Evolutionary conservation across 1,284 basidiomycete species (phyloP).

Genomic region (Anthracocystis panici-leucophaei): DNA sequence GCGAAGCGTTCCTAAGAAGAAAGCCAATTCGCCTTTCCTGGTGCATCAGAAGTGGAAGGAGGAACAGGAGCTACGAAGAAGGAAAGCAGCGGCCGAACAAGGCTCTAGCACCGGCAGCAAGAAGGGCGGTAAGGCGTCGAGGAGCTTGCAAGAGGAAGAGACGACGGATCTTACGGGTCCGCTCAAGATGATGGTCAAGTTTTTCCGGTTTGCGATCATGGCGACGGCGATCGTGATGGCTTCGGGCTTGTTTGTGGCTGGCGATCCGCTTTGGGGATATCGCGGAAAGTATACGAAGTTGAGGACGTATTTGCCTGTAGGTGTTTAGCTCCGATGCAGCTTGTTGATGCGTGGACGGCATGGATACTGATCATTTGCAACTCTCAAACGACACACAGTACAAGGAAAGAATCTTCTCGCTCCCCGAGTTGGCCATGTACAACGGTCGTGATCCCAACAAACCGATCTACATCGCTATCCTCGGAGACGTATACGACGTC

Average conservation of each 20-base stretch:
- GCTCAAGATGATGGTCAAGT: conserved; percentile 15
- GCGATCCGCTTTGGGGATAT: conserved; percentile 66
- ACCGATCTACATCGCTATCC: conserved; percentile 81
- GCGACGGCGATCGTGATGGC: conserved; percentile 36
- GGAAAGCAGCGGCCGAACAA: conserved; percentile 35
- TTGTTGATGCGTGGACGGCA: neutral
- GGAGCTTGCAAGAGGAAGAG: conserved; percentile 15
- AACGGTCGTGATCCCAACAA: conserved; percentile 79
- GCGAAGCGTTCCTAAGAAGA: conserved; percentile 63
- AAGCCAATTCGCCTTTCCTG: conserved; percentile 61
- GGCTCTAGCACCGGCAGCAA: conserved; percentile 28
- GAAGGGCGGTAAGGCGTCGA: neutral
- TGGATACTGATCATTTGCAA: neutral
- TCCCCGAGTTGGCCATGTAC: conserved; percentile 77
- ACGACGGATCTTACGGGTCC: conserved; percentile 34
- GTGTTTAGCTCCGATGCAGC: conserved; percentile 10
- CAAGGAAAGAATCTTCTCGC: conserved; percentile 78
- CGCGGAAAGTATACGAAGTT: conserved; percentile 62
- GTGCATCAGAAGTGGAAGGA: conserved; percentile 62
- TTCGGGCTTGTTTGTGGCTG: conserved; percentile 55
- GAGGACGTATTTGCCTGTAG: conserved; percentile 63
- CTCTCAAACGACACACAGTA: conserved; percentile 22
- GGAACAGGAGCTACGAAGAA: conserved; percentile 51
- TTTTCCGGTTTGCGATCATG: conserved; percentile 37
- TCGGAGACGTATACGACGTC: conserved; percentile 93